Percentiles rank a stretch among this genome's conserved stretches.
Evolutionary conservation across 2,329 filamentous ascomycete genomes (phyloP).

Genomic region (Paramyrothecium roridum): DNA sequence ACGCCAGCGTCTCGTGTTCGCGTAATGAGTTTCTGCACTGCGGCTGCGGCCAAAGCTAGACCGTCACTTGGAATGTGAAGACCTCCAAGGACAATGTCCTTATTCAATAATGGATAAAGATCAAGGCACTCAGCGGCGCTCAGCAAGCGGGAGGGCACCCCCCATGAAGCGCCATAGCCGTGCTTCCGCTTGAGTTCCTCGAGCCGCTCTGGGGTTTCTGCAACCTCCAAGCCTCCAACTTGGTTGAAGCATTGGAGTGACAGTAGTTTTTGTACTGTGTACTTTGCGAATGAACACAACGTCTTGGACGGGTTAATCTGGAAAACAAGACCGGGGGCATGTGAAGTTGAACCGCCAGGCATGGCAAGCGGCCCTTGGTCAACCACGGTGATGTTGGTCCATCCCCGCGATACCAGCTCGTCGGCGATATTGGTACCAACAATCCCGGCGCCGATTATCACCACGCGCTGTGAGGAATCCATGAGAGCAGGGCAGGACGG

Average conservation of each 20-base stretch:
- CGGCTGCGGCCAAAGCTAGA: conserved; percentile 57
- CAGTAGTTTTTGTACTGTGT: conserved; percentile 59
- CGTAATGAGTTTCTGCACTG: conserved; percentile 58
- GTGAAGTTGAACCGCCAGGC: conserved; percentile 64
- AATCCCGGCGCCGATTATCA: conserved; percentile 62
- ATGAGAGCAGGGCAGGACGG: conserved; percentile 19
- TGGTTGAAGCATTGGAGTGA: conserved; percentile 61
- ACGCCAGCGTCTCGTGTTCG: conserved; percentile 57
- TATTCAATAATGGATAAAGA: conserved; percentile 53
- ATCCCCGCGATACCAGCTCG: conserved; percentile 60
- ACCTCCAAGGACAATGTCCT: conserved; percentile 52
- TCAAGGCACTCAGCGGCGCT: conserved; percentile 48
- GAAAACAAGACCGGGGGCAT: conserved; percentile 62
- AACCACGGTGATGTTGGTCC: conserved; percentile 61
- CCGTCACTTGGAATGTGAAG: conserved; percentile 60
- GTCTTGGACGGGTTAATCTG: conserved; percentile 58
- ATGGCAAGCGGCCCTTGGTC: conserved; percentile 61
- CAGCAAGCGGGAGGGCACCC: conserved; percentile 52
- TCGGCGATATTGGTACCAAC: conserved; percentile 63
- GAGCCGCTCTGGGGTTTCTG: conserved; percentile 55
- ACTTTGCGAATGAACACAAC: conserved; percentile 56
- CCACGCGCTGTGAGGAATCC: conserved; percentile 39
- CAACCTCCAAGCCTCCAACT: conserved; percentile 60
- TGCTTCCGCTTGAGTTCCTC: conserved; percentile 62
- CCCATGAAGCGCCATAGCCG: conserved; percentile 59